Conservation (phyloP, 2,329 filamentous ascomycete species). For the Clarireedia hainanense region DNA sequence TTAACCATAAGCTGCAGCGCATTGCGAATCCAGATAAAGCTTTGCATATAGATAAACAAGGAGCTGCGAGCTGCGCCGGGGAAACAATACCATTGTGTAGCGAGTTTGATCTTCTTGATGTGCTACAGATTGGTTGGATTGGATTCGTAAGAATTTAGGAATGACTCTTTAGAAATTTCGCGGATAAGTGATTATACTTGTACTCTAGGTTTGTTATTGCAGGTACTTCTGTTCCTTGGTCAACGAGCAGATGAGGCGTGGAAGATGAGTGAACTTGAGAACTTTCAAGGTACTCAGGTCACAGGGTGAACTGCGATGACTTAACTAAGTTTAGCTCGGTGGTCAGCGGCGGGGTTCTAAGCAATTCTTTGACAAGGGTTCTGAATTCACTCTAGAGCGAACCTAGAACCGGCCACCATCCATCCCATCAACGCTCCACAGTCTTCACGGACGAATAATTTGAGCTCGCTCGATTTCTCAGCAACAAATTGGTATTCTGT, state of each 20-base stretch:
- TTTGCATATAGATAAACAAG: background rate
- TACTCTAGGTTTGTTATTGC: background rate
- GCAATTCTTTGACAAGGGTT: background rate
- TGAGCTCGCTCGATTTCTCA: background rate
- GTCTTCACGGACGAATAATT: too few species aligned
- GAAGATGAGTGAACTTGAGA: background rate
- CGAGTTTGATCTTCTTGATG: background rate
- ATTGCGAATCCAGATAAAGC: background rate
- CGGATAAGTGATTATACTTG: background rate
- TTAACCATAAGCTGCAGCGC: background rate
- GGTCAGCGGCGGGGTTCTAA: background rate
- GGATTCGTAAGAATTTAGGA: background rate
- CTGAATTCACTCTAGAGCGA: too few species aligned
- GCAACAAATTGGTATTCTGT: background rate
- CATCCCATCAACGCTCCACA: background rate
- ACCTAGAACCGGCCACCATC: background rate
- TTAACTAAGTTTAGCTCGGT: background rate
- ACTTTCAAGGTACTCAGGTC: background rate
- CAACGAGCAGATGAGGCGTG: background rate
- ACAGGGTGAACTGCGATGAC: background rate
- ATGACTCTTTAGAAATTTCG: too few species aligned
- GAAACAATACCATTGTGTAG: constrained; percentile 5
- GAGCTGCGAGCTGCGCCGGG: background rate
- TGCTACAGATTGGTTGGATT: background rate
- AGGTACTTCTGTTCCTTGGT: background rate